Evolutionary conservation across 176 grass and related monocot genomes (phyloP), one percentile per base, ranked within the genome.

Genomic region (Leersia perrieri): DNA sequence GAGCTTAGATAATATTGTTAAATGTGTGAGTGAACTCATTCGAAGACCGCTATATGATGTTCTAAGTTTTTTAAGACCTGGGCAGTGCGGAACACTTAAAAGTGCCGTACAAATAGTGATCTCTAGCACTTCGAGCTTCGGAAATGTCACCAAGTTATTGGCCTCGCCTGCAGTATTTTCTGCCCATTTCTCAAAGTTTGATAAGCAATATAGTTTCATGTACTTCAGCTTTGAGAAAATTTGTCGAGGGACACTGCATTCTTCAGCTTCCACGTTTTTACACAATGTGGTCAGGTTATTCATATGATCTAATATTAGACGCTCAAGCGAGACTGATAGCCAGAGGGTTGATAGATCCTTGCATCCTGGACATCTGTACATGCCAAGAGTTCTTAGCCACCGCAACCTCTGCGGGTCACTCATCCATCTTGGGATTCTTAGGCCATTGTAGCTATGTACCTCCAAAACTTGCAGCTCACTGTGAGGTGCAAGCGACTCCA

Each of bases 361-460:
- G 9, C 75, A 79, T 11, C 66, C 16, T 64, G 40, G 10, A 20
- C 55, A 79, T 7, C 25, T 40, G 2, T 1, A 23, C 0, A 85
- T 72, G 0, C 2, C 1, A 2, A 76, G 14, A 5, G 3, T 22
- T 65, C n/a, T 39, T 65, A 79, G 1, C 12, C 16, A 40, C 25
- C 0, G 3, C 4, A 79, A 72, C 31, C 16, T 85, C 10, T 32
- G 15, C 23, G 57, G 41, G 1, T 72, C 4, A 0, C 23, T 36
- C 83, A 85, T 85, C 83, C 75, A 79, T 30, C 39, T 15, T 3
- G 83, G 47, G 8, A 79, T 72, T 11, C 13, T 3, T 2, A 23
- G 0, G 2, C 83, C 83, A 72, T 7, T 0, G 4, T 79, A 85
- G 0, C 57, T 67, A 20, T 27, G 12, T 27, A 86, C 1, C 36